These are phyloP conservation scores for Hippophae rhamnoides DNA, from an alignment of 306 rosid genomes.

Conservation along the genomic window DNA sequence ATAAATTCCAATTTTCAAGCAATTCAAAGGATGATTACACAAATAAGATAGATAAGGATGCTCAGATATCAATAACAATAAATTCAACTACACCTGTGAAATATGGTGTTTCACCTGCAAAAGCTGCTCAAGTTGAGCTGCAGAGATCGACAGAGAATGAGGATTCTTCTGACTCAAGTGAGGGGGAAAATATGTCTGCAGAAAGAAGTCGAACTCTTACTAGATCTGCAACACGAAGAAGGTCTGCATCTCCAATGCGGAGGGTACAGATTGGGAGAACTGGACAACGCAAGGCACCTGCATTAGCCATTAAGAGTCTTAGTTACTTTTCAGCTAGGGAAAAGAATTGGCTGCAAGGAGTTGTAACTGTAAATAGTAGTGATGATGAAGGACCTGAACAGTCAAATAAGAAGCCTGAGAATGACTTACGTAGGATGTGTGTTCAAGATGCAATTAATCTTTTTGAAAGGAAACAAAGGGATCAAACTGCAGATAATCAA, in stretches of 20 bases:
- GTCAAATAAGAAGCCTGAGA: constrained; percentile 50
- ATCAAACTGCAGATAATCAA: constrained; percentile 47
- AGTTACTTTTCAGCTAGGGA: constrained; percentile 58
- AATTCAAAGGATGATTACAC: constrained; percentile 24
- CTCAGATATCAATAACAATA: constrained; percentile 34
- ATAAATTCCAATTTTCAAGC: constrained; percentile 20
- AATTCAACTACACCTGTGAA: constrained; percentile 43
- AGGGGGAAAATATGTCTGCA: constrained; percentile 48
- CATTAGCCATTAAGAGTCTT: constrained; percentile 82
- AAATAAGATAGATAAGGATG: constrained; percentile 18
- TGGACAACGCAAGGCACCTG: constrained; percentile 82
- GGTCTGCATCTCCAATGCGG: constrained; percentile 98
- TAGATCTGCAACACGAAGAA: constrained; percentile 64
- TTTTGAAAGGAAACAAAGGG: constrained; percentile 85
- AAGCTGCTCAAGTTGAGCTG: constrained; percentile 79
- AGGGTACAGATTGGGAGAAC: constrained; percentile 83
- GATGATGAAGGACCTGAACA: constrained; percentile 63
- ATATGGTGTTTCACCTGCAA: constrained; percentile 90
- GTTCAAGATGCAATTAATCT: constrained; percentile 93
- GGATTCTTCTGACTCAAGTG: constrained; percentile 66
- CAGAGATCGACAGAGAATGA: constrained; percentile 56
- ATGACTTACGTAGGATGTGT: constrained; percentile 66
- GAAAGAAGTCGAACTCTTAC: constrained; percentile 81
- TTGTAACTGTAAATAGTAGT: constrained; percentile 34
- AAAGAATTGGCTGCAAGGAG: constrained; percentile 37